These are phyloP conservation scores for Aspergillus funiculosus DNA, from an alignment of 495 filamentous ascomycete genomes.

Conservation along the genomic window DNA sequence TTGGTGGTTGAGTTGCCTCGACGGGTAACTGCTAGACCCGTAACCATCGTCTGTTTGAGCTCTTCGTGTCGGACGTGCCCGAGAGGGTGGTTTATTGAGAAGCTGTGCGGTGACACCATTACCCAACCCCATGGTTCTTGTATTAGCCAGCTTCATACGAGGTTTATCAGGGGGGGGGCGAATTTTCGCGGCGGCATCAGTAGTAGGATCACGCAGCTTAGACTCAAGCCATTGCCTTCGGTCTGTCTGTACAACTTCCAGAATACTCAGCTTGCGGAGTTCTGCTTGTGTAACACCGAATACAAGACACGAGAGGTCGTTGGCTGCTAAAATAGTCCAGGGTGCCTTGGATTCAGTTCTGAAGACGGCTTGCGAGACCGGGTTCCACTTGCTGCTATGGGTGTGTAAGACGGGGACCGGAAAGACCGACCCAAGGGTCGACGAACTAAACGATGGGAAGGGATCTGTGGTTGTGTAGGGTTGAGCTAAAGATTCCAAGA, in stretches of 20 bases:
- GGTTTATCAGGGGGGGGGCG: slow-evolving; percentile 32
- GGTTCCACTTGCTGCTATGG: slow-evolving; percentile 83
- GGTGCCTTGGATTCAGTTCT: slow-evolving; percentile 81
- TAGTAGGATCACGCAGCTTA: slow-evolving; percentile 61
- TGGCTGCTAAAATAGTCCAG: slow-evolving; percentile 95
- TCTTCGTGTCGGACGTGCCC: slow-evolving; percentile 51
- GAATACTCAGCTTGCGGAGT: slow-evolving; percentile 86
- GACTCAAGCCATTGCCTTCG: slow-evolving; percentile 83
- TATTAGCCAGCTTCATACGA: slow-evolving; percentile 35
- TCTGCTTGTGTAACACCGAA: slow-evolving; percentile 94
- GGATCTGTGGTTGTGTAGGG: slow-evolving; percentile 59
- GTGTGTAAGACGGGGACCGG: slow-evolving; percentile 59
- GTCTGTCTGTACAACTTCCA: slow-evolving; percentile 89
- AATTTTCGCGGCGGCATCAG: slow-evolving; percentile 40
- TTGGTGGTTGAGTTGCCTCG: slow-evolving; percentile 48
- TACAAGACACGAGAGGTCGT: slow-evolving; percentile 90
- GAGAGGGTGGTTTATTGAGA: slow-evolving; percentile 80
- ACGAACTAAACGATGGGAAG: slow-evolving; percentile 39
- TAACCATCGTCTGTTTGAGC: slow-evolving; percentile 72
- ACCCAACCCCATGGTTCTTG: slow-evolving; percentile 55
- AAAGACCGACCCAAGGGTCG: slow-evolving; percentile 32
- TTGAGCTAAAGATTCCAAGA: slow-evolving; percentile 83
- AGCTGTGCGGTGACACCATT: slow-evolving; percentile 81
- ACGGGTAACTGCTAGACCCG: slow-evolving; percentile 56
- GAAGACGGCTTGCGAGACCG: slow-evolving; percentile 92